Evolutionary conservation across 1,139 yeast genomes (phyloP), one percentile per base, ranked within the genome.

Genomic region (Debaryomyces nepalensis): DNA sequence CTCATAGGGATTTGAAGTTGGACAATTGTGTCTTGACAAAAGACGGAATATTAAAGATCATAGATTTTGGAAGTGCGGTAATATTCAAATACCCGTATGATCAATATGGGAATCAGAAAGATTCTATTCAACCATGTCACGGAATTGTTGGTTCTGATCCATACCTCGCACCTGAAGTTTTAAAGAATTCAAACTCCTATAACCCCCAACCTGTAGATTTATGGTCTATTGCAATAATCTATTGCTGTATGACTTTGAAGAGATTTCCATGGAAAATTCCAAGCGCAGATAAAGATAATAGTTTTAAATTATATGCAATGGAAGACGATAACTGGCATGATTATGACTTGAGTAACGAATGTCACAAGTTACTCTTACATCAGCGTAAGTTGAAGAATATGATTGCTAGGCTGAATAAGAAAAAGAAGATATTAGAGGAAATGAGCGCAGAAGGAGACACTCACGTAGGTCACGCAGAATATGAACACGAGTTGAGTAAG

Each of bases 81-180:
- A 96, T 95, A 16, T 93, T 90, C 73, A 84, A 82, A 58, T 93
- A 91, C 61, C 98, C 98, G 1, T 87, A 87, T 62, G 95, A 90
- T 55, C 73, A 71, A 49, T 61, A 63, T 45, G 71, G 72, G 11
- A 63, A 62, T 44, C 54, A 65, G n/a, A 68, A 69, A 47, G 82
- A 80, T 40, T 79, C 78, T 39, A 75, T 88, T 39, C 89, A 89
- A 34, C 77, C 80, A 53, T 91, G 97, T 39, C 91, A 86, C 52
- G 99, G 99, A 5, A 85, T 93, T 50, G 97, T 93, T 41, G 99
- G 99, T 4, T 88, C 97, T 7, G 99, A 95, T 65, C 99, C 99
- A 4, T 93, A 93, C 59, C 76, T 93, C 57, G 98, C 99, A 1
- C 99, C 99, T 0, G 99, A 93, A 63, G 97, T 91, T 12, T 76